Conservation (phyloP, 371 early-diverging fungal genomes). For the Mortierella sp. region DNA sequence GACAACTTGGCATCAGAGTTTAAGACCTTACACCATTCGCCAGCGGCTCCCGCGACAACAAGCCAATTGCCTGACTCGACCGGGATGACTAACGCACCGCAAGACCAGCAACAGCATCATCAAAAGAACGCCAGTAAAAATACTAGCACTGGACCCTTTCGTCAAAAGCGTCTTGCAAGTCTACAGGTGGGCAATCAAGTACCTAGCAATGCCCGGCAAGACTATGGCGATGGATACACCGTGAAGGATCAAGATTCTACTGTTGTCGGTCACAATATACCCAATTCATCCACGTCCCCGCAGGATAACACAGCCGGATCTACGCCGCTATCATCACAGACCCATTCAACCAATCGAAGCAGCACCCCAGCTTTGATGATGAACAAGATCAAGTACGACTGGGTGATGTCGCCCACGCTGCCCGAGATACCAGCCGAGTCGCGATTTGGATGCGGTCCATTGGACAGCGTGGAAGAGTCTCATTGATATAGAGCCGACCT, state of each 20-base stretch:
- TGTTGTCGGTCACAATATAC: constrained; percentile 14
- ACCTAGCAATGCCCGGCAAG: constrained; percentile 13
- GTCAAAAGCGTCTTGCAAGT: constrained; percentile 39
- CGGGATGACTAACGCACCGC: too few relatives aligned
- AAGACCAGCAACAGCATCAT: background rate
- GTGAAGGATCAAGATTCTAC: constrained; percentile 3
- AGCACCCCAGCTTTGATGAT: constrained; percentile 51
- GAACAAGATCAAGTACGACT: constrained; percentile 35
- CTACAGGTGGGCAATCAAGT: constrained; percentile 25
- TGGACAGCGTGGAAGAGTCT: too few relatives aligned
- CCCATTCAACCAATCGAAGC: constrained; percentile 33
- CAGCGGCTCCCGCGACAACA: too few relatives aligned
- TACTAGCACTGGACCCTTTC: constrained; percentile 9
- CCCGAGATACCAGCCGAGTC: constrained; percentile 16
- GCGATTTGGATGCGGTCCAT: constrained; percentile 39
- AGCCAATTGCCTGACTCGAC: too few relatives aligned
- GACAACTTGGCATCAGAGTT: background rate
- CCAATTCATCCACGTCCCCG: background rate
- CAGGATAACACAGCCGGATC: background rate
- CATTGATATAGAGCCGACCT: too few relatives aligned
- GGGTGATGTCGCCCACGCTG: constrained; percentile 27
- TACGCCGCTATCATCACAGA: constrained; percentile 3
- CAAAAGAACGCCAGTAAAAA: too few relatives aligned
- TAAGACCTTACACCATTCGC: background rate
- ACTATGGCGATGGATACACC: constrained; percentile 27